Conservation (phyloP, 2,329 filamentous ascomycete species). For the Teratosphaeria pseudoeucalypti region DNA sequence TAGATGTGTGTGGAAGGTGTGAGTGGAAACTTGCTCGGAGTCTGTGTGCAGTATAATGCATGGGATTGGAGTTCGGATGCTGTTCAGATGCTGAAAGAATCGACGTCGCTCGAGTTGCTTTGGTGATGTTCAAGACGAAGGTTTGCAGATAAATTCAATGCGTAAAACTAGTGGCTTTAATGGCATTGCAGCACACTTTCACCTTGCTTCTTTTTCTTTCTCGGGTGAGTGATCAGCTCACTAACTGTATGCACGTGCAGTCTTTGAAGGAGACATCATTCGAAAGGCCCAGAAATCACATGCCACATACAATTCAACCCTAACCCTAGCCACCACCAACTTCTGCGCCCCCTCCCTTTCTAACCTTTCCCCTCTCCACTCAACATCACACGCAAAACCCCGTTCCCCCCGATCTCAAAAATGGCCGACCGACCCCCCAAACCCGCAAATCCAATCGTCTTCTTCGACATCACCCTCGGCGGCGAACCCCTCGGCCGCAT, state of each 20-base stretch:
- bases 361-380: background rate
- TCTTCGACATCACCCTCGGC: slow-evolving; percentile 72
- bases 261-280: background rate
- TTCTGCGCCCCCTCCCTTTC: background rate
- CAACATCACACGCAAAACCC: background rate
- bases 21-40: background rate
- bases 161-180: background rate
- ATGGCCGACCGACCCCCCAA: background rate
- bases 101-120: background rate
- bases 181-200: background rate
- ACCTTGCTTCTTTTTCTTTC: background rate
- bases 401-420: background rate
- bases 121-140: background rate
- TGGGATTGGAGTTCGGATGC: background rate
- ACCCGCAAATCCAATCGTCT: slow-evolving; percentile 43
- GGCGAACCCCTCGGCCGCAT: slow-evolving; percentile 79
- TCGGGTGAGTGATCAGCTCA: background rate
- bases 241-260: background rate
- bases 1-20: background rate
- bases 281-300: background rate
- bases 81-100: background rate
- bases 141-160: background rate
- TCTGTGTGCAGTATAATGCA: background rate
- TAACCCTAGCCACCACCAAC: background rate
- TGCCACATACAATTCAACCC: background rate